Evolutionary conservation across 805 yeast species (phyloP).

Genomic region (Metschnikowia borealis): DNA sequence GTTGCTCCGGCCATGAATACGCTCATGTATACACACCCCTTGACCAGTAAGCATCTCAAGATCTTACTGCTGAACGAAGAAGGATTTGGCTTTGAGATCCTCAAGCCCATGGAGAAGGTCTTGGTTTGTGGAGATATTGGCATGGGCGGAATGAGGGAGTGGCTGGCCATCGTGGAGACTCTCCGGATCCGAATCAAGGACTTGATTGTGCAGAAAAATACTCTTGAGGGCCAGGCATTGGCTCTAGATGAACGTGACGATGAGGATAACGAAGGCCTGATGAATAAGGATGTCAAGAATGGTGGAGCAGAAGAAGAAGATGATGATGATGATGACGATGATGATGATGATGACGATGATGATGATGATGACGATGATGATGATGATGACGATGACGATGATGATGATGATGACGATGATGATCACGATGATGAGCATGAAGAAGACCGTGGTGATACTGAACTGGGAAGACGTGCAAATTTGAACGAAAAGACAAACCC

Average conservation of each 20-base stretch:
- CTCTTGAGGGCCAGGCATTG: constrained; percentile 7
- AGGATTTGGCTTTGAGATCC: constrained; percentile 41
- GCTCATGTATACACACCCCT: constrained; percentile 45
- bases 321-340: constrained; percentile 30
- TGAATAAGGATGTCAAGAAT: constrained; percentile 26
- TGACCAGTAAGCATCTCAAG: constrained; percentile 38
- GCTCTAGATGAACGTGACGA: constrained; percentile 16
- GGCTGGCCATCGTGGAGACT: constrained; percentile 44
- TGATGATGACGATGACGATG: constrained; percentile 36
- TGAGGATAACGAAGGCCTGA: constrained; percentile 6
- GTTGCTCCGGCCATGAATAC: constrained; percentile 50
- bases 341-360: constrained; percentile 34
- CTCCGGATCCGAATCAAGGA: constrained; percentile 32
- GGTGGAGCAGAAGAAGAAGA: constrained; percentile 35
- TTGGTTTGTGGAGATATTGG: constrained; percentile 48
- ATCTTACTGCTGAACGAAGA: constrained; percentile 32
- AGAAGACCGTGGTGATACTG: neutral
- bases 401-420: constrained; percentile 5
- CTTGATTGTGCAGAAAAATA: constrained; percentile 24
- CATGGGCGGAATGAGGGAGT: constrained; percentile 49
- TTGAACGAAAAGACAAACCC: neutral
- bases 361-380: constrained; percentile 38
- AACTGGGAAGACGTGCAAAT: neutral
- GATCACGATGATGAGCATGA: neutral
- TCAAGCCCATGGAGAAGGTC: constrained; percentile 45